These are phyloP conservation scores for Rhodosporidiobolus odoratus DNA, from an alignment of 768 basidiomycete species.

Conservation along the genomic window DNA sequence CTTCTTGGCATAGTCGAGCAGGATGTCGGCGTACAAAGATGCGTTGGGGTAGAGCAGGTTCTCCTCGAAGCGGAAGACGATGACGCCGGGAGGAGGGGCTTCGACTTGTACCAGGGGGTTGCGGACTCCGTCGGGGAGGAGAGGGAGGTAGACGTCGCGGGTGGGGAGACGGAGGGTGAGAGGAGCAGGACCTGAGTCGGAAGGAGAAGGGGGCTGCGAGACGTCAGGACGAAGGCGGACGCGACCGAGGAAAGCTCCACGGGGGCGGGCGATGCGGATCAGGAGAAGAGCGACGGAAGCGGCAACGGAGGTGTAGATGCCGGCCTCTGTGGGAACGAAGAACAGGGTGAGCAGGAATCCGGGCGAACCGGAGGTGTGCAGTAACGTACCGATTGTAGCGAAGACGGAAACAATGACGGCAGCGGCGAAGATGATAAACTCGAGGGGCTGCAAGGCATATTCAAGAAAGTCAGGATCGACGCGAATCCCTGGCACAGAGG, in stretches of 20 bases:
- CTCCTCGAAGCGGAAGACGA: slow-evolving; percentile 65
- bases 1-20: slow-evolving; percentile 76
- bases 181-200: not conserved
- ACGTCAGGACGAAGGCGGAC: slow-evolving; percentile 55
- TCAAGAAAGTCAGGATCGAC: not conserved
- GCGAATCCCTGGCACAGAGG: not conserved
- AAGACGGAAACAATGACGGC: slow-evolving; percentile 66
- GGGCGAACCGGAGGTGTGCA: not conserved
- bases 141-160: slow-evolving; percentile 80
- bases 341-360: not conserved
- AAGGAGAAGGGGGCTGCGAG: not conserved
- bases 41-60: slow-evolving; percentile 53
- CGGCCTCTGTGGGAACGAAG: not conserved
- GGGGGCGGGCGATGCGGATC: slow-evolving; percentile 77
- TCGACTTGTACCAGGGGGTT: slow-evolving; percentile 67
- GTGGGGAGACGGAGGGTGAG: slow-evolving; percentile 41
- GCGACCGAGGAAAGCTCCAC: slow-evolving; percentile 84
- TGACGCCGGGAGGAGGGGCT: slow-evolving; percentile 74
- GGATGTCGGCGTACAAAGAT: slow-evolving; percentile 48
- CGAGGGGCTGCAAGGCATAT: slow-evolving; percentile 56
- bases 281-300: slow-evolving; percentile 74
- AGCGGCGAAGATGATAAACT: slow-evolving; percentile 48
- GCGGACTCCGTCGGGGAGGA: slow-evolving; percentile 54
- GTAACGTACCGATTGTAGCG: slow-evolving; percentile 53
- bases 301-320: slow-evolving; percentile 55